phyloP scores from a whole-genome alignment of 2,329 filamentous ascomycete species.

The Monilinia vaccinii-corymbosi region DNA sequence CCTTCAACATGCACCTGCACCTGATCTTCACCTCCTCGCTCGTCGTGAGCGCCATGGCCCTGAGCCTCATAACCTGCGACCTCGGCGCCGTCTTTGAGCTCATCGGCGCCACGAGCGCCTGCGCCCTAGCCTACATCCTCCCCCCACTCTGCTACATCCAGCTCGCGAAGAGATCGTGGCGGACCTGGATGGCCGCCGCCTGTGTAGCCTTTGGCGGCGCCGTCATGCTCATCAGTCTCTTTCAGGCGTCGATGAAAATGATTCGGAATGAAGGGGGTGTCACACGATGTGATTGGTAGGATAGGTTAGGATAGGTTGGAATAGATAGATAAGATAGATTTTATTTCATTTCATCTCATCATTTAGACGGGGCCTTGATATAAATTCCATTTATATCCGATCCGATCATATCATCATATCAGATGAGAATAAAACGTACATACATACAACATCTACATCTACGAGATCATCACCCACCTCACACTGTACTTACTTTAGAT shows the following conservation, averaged over 20 bases:
- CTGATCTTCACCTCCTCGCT: conserved; percentile 77
- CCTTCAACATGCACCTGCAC: conserved; percentile 70
- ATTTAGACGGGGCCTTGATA: no score
- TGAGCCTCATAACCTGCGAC: conserved; percentile 85
- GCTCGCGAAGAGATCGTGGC: conserved; percentile 68
- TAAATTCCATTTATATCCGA: no score
- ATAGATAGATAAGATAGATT: background rate
- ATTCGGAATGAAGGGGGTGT: conserved; percentile 26
- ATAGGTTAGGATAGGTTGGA: background rate
- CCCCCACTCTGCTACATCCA: conserved; percentile 95
- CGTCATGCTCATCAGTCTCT: conserved; percentile 72
- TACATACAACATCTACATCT: no score
- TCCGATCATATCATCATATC: no score
- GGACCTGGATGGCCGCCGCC: conserved; percentile 61
- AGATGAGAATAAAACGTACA: no score
- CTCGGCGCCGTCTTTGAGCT: conserved; percentile 91
- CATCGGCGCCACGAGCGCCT: conserved; percentile 89
- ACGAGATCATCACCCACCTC: no score
- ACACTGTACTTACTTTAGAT: no score
- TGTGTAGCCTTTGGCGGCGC: conserved; percentile 68
- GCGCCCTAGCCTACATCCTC: conserved; percentile 88
- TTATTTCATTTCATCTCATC: no score
- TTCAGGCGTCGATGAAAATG: conserved; percentile 65
- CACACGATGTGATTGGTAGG: conserved; percentile 19
- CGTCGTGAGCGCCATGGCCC: conserved; percentile 65